Base-by-base conservation (phyloP, 805 yeast genomes). In the baker's yeast (Saccharomyces cerevisiae) region DNA sequence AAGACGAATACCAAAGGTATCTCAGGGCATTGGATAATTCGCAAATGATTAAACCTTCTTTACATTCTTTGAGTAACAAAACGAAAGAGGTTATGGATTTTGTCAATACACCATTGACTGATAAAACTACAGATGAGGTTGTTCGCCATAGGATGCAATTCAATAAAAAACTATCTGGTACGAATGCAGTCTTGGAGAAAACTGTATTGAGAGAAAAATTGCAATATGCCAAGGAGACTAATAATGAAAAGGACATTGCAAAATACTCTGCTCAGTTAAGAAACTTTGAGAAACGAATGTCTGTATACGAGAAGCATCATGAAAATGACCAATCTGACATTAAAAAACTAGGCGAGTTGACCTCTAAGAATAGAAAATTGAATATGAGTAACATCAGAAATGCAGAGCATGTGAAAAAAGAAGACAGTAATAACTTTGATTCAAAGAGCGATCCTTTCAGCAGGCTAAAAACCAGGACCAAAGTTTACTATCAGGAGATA, bases 391-490 rank as follows among this genome's bases (percentile, higher is more conserved):
- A 80, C 49, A 82, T 90, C 61, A 83, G 95, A 65, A 78, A 79
- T 62, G 97, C 96, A 0, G 97, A 91, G 68, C 70, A 82, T 50
- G 76, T 76, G 61, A 82, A 86, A 49, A 77, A 79, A 22, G 84
- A 74, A 72, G 66, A 79, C 84, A 60, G 81, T 72, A 65, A 70
- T 59, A 63, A 69, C 67, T 66, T 62, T 52, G 71, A 72, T 54
- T 76, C 80, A 6, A 68, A 67, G 52, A 81, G 77, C 62, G 88
- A 94, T 73, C 98, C 99, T 24, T 94, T 94, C 71, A 82, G 87
- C 60, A 83, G 98, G 69, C 79, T 94, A 66, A 85, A 88, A 68
- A 92, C 98, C 1, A 86, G 83, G 57, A 88, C 97, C 0, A 81
- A 88, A 63, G 82, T 89, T 56, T 92, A 89, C 70, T 89, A 90